phyloP scores from a whole-genome alignment of 2,329 filamentous ascomycete species.

The Geoglossum cookeanum region DNA sequence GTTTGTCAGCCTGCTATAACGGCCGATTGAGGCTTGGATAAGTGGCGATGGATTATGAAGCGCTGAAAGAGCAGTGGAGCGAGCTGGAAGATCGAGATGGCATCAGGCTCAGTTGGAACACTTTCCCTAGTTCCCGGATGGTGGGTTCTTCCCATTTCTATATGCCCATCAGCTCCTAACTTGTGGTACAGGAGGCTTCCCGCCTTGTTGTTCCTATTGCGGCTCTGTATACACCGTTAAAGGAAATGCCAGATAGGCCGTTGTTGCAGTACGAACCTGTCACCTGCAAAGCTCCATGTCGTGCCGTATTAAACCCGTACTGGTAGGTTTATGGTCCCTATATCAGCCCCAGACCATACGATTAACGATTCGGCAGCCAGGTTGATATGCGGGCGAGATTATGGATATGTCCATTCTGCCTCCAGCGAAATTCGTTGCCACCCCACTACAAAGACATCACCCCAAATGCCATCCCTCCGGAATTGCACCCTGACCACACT shows the following conservation, averaged over 20 bases:
- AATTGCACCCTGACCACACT: conserved; percentile 63
- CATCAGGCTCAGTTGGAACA: conserved; percentile 93
- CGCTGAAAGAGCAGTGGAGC: conserved; percentile 87
- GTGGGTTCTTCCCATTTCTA: conserved; percentile 28
- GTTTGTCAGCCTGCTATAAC: background rate
- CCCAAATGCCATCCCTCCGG: conserved; percentile 60
- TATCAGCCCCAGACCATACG: background rate
- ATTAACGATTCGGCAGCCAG: conserved; percentile 34
- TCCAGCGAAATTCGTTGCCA: conserved; percentile 65
- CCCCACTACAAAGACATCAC: conserved; percentile 84
- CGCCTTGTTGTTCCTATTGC: conserved; percentile 90
- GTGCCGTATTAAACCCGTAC: conserved; percentile 90
- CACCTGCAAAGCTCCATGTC: conserved; percentile 88
- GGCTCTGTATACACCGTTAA: conserved; percentile 84
- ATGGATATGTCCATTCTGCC: conserved; percentile 80
- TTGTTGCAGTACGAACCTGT: conserved; percentile 91
- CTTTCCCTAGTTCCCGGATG: conserved; percentile 95
- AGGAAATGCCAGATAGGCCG: conserved; percentile 80
- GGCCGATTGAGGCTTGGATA: background rate
- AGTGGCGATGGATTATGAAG: conserved; percentile 66
- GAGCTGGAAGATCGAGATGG: conserved; percentile 95
- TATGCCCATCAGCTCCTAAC: conserved; percentile 6
- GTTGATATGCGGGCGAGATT: conserved; percentile 67
- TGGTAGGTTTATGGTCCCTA: conserved; percentile 39
- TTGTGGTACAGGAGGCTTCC: conserved; percentile 58